Percentiles rank a stretch among this genome's conserved stretches.
phyloP scores from a whole-genome alignment of 1,284 basidiomycete genomes.

The Moniliophthora roreri region DNA sequence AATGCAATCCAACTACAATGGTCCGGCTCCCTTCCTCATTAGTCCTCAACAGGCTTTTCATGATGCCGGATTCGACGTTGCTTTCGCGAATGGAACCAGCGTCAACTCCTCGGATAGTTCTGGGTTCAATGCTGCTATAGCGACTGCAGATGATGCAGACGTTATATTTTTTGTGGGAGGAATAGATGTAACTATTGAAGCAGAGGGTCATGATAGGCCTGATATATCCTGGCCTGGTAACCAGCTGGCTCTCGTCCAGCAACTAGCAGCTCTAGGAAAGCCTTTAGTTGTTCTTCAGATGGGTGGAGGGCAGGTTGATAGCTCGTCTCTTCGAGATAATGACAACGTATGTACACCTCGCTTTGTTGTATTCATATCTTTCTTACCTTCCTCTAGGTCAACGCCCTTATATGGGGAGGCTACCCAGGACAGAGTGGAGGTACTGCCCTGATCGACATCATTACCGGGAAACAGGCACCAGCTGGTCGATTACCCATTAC shows the following conservation, averaged over 20 bases:
- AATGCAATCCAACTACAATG: constrained; percentile 58
- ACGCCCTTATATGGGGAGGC: constrained; percentile 54
- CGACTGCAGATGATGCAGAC: constrained; percentile 63
- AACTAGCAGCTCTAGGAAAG: constrained; percentile 46
- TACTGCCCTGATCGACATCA: constrained; percentile 47
- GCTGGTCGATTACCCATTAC: constrained; percentile 54
- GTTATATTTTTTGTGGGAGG: constrained; percentile 61
- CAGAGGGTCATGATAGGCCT: constrained; percentile 48
- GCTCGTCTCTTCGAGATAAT: constrained; percentile 42
- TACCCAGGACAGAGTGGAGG: constrained; percentile 58
- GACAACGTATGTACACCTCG: constrained; percentile 32
- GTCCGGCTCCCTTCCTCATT: constrained; percentile 53
- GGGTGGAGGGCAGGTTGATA: constrained; percentile 56
- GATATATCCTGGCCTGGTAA: constrained; percentile 55
- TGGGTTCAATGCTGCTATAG: constrained; percentile 57
- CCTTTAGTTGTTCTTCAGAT: constrained; percentile 55
- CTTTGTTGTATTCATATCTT: background rate
- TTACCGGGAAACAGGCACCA: constrained; percentile 49
- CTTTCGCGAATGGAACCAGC: constrained; percentile 41
- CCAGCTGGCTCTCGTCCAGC: constrained; percentile 48
- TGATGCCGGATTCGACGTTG: constrained; percentile 44
- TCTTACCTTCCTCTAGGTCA: constrained; percentile 34
- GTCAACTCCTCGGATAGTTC: constrained; percentile 37
- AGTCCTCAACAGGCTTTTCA: constrained; percentile 50
- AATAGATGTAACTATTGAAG: constrained; percentile 51